Conservation (phyloP, 495 filamentous ascomycete genomes). For the Xylaria grammica region DNA sequence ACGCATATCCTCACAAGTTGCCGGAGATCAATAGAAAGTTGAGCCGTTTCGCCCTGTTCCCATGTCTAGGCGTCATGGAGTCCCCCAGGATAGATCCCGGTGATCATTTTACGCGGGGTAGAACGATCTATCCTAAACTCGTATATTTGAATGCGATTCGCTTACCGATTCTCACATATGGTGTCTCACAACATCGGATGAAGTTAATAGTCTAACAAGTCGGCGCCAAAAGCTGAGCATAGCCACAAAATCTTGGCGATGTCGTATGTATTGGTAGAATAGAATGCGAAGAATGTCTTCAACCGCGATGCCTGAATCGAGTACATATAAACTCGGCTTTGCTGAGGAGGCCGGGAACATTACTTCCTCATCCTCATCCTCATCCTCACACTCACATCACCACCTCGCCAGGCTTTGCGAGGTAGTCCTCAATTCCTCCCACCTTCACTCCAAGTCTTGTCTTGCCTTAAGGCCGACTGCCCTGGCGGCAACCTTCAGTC, state of each 20-base stretch:
- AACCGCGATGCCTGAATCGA: background rate
- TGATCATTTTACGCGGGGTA: constrained; percentile 1
- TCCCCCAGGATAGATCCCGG: constrained; percentile 13
- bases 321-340: constrained; percentile 3
- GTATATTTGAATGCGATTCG: constrained; percentile 14
- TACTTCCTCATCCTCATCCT: constrained; percentile 6
- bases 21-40: background rate
- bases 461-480: background rate
- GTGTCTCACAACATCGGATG: constrained; percentile 19
- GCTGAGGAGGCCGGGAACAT: background rate
- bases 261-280: background rate
- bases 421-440: background rate
- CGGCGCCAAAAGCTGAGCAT: constrained; percentile 10
- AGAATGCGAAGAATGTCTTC: background rate
- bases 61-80: background rate
- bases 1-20: background rate
- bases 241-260: constrained; percentile 7
- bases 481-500: constrained; percentile 4
- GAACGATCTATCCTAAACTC: background rate
- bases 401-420: constrained; percentile 19
- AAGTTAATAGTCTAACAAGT: constrained; percentile 1
- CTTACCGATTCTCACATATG: constrained; percentile 11
- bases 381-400: background rate
- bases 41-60: background rate
- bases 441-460: background rate